Percentiles rank a stretch among this genome's conserved stretches.
Evolutionary conservation across 2,329 filamentous ascomycete genomes (phyloP).

Genomic region (Colletotrichum orchidophilum): DNA sequence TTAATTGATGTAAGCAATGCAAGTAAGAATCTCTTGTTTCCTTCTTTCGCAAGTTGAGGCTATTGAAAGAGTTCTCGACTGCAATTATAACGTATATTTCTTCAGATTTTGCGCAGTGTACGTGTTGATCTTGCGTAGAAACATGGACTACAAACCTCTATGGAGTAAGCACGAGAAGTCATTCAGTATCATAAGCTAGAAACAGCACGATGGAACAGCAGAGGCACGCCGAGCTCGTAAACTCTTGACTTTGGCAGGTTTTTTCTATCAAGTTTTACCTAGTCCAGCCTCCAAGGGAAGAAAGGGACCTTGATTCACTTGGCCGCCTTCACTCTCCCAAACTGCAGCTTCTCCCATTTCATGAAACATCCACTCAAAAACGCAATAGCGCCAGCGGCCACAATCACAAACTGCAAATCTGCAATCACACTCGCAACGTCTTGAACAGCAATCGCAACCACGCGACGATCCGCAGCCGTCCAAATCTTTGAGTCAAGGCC

Average conservation of each 20-base stretch:
- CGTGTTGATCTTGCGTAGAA: too few species aligned
- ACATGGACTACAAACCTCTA: too few species aligned
- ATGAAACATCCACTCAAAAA: conserved; percentile 40
- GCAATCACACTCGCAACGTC: conserved; percentile 40
- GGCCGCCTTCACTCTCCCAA: conserved; percentile 20
- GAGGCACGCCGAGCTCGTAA: too few species aligned
- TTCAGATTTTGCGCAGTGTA: too few species aligned
- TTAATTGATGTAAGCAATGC: too few species aligned
- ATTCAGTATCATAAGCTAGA: too few species aligned
- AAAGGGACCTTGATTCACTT: background rate
- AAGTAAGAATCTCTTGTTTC: too few species aligned
- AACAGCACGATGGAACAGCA: background rate
- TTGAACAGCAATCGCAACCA: conserved; percentile 34
- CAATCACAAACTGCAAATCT: conserved; percentile 39
- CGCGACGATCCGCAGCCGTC: conserved; percentile 31
- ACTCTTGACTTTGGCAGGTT: background rate
- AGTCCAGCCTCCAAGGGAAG: background rate
- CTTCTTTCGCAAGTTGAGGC: too few species aligned
- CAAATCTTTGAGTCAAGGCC: conserved; percentile 40
- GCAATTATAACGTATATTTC: too few species aligned
- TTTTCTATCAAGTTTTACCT: background rate
- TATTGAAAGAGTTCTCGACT: too few species aligned
- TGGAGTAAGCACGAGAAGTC: too few species aligned
- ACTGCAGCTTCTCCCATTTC: conserved; percentile 41
- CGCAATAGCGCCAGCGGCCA: conserved; percentile 39